Conservation (phyloP, 257 asterid genomes). For the Osmanthus fragrans region DNA sequence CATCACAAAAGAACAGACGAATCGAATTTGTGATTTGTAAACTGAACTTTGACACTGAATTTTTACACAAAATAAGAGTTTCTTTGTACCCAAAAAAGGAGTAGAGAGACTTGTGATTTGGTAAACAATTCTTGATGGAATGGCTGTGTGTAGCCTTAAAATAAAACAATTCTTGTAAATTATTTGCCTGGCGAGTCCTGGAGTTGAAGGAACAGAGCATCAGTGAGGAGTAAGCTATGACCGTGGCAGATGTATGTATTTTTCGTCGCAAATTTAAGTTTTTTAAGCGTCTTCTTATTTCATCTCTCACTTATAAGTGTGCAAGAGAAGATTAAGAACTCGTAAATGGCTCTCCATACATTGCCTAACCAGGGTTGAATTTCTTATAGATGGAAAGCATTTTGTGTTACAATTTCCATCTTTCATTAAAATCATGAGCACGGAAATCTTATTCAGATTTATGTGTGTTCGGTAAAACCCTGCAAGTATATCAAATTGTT, state of each 20-base stretch:
- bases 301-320: not conserved
- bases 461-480: too few relatives aligned
- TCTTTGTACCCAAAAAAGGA: too few relatives aligned
- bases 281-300: not conserved
- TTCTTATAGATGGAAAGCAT: constrained; percentile 55
- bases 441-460: too few relatives aligned
- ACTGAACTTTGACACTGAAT: too few relatives aligned
- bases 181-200: constrained; percentile 77
- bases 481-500: too few relatives aligned
- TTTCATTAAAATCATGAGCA: not conserved
- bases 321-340: not conserved
- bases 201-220: constrained; percentile 82
- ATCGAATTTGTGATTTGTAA: too few relatives aligned
- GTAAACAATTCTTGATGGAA: too few relatives aligned
- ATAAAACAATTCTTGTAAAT: too few relatives aligned
- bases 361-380: not conserved
- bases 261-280: not conserved
- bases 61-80: too few relatives aligned
- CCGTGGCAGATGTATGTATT: constrained; percentile 72
- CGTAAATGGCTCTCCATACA: not conserved
- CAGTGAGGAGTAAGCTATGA: constrained; percentile 57
- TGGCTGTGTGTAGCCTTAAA: too few relatives aligned
- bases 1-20: too few relatives aligned
- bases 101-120: too few relatives aligned
- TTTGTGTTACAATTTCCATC: not conserved